Base-by-base conservation (phyloP, 2,329 filamentous ascomycete species). In the Claviceps monticola region DNA sequence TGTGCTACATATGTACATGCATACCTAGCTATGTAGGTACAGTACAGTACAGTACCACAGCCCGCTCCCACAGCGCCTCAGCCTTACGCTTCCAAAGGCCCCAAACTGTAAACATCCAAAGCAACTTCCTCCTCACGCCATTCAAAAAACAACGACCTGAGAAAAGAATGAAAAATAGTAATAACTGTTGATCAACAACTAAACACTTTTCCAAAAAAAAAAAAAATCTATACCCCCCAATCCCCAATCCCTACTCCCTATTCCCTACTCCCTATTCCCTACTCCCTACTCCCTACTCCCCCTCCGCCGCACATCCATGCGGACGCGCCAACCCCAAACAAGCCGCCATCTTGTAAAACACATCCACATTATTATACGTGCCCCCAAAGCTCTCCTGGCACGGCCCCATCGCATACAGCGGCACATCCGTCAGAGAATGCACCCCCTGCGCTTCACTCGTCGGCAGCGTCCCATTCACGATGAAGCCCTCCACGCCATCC, bases 351-450 rank as follows among this genome's bases (percentile, higher is more conserved):
- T 82, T 81, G 69, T 82, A 88, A 60, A 88, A 88, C 57, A 88
- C 72, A 56, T 88, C 84, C 46, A 86, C 76, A 62, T 81, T 85
- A 65, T 73, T 80, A 58, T 82, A 87, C 3, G 83, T 78, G 51
- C 85, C 84, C 4, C 82, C 79, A 63, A 93, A 93, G 14, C 76
- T 69, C 60, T 87, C 82, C 65, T 88, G 83, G 69, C 87, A 91
- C 5, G 87, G 87, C 0, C 87, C 87, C 71, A 78, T 76, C 1
- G 86, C 84, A 60, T 86, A 91, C 19, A 93, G 83, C 2, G 85
- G 82, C 36, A 89, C 85, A 59, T 89, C 85, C 1, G 85, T 89
- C 56, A 89, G 71, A 23, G 80, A 86, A 71, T 89, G 85, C 17
- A 88, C 85, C 48, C 85, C 88, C 68, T 84, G 77, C 42, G 73